Base-by-base conservation (phyloP, 2,329 filamentous ascomycete species). In the Apiospora rasikravindrae region DNA sequence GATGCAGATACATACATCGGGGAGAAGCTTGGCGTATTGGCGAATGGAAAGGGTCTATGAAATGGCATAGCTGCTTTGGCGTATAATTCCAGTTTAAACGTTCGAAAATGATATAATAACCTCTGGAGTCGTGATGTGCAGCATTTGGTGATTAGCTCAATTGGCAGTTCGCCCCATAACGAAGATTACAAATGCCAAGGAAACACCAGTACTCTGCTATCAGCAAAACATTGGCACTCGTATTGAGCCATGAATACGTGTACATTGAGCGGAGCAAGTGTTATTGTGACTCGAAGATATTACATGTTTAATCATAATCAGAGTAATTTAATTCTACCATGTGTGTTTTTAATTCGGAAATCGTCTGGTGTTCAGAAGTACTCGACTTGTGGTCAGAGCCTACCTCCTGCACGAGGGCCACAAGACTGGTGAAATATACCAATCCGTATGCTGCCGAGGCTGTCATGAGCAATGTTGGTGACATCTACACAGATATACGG, bases 1-100 rank as follows among this genome's bases (percentile, higher is more conserved):
- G 10, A 51, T 24, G 47, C 6, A 47, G 4, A 53, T 6, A 53
- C 49, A 53, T 5, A 29, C 24, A 53, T 37, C 22, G 44, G 16
- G 47, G 22, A 11, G 47, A n/a, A 11, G 49, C 49, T 51, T 64
- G 57, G 57, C 57, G 57, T 64, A 64, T n/a, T 64, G 57, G 57
- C 33, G 57, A 64, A 64, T 4, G 29, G 51, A 24, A 10, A 6
- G 33, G 57, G 26, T 16, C 29, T 64, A 40, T 64, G 13, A 64
- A 64, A 64, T 40, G 22, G 33, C 51, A 64, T 64, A 24, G 33
- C 29, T 64, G 57, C 33, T 64, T 64, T 64, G 57, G 29, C 22
- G 29, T 37, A 40, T 64, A 64, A 64, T 64, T 64, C 33, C 11
- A 64, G 10, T 40, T 64, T 40, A 33, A 6, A 40, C 13, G n/a